Conservation (phyloP, 2,329 filamentous ascomycete species). For the Chalaropsis ovoidea region DNA sequence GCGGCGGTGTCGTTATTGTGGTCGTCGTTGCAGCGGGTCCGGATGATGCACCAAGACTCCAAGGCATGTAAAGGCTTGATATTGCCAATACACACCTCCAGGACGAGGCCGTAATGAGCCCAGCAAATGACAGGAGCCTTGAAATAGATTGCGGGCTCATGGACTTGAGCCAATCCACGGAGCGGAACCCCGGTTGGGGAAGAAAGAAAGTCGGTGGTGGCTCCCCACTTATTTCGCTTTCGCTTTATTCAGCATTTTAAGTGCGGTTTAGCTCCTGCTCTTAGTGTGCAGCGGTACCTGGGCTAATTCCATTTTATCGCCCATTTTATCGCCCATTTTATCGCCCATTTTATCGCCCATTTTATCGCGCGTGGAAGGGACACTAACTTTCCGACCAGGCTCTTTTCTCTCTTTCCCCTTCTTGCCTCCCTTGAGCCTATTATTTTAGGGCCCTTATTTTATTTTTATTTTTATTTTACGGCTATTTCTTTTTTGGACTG, state of each 20-base stretch:
- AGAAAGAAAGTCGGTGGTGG: not conserved
- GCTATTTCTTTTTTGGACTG: not conserved
- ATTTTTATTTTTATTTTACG: constrained; percentile 17
- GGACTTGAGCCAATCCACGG: not conserved
- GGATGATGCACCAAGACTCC: too few species aligned
- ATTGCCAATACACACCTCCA: not conserved
- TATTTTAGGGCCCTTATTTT: too few species aligned
- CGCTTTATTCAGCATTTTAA: not conserved
- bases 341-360: too few species aligned
- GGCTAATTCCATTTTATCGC: too few species aligned
- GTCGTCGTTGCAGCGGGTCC: not conserved
- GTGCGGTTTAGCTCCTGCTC: too few species aligned
- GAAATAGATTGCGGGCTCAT: constrained; percentile 2
- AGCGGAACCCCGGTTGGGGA: not conserved
- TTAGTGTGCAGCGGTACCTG: too few species aligned
- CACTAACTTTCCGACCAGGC: not conserved
- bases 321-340: too few species aligned
- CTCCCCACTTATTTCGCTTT: not conserved
- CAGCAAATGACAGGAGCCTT: not conserved
- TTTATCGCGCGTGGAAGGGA: too few species aligned
- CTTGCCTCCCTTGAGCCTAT: not conserved
- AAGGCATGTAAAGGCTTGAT: too few species aligned
- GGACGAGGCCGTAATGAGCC: not conserved
- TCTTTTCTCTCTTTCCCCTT: constrained; percentile 10
- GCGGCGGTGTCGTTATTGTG: not conserved